phyloP scores from a whole-genome alignment of 2,329 filamentous ascomycete species.

The Amylocarpus encephaloides region DNA sequence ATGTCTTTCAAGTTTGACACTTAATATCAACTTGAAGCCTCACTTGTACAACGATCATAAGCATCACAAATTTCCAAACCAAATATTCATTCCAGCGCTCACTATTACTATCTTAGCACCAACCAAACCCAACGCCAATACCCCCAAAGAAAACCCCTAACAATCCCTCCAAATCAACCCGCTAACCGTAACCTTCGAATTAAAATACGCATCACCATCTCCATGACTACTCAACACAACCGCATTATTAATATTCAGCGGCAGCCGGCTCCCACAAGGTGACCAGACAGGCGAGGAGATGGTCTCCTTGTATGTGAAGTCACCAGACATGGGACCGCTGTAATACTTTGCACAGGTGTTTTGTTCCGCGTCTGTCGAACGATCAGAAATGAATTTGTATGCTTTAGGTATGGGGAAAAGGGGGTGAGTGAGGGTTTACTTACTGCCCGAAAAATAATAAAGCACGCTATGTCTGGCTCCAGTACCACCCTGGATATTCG shows the following conservation, averaged over 20 bases:
- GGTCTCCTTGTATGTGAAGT: neutral
- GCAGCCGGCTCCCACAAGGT: slow-evolving; percentile 2
- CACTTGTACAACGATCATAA: too few relatives aligned
- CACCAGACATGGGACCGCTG: neutral
- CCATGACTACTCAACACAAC: neutral
- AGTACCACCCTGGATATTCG: slow-evolving; percentile 3
- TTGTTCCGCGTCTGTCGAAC: neutral
- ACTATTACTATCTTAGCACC: too few relatives aligned
- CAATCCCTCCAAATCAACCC: slow-evolving; percentile 2
- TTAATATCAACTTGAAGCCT: too few relatives aligned
- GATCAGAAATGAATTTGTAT: neutral
- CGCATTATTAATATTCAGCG: slow-evolving; percentile 11
- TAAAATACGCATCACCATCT: neutral
- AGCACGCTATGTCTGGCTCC: slow-evolving; percentile 1
- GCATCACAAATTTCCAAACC: too few relatives aligned
- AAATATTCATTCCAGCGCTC: too few relatives aligned
- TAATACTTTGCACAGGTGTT: neutral
- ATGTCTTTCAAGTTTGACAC: too few relatives aligned
- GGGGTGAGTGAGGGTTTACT: neutral
- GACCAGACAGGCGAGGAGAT: slow-evolving; percentile 3
- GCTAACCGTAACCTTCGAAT: neutral
- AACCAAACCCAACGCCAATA: too few relatives aligned
- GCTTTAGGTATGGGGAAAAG: neutral
- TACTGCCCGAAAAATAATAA: slow-evolving; percentile 8
- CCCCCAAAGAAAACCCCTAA: neutral